Percentiles rank a stretch among this genome's conserved stretches.
Evolutionary conservation across 2,329 filamentous ascomycete genomes (phyloP).

Genomic region (Elsinoe arachidis): DNA sequence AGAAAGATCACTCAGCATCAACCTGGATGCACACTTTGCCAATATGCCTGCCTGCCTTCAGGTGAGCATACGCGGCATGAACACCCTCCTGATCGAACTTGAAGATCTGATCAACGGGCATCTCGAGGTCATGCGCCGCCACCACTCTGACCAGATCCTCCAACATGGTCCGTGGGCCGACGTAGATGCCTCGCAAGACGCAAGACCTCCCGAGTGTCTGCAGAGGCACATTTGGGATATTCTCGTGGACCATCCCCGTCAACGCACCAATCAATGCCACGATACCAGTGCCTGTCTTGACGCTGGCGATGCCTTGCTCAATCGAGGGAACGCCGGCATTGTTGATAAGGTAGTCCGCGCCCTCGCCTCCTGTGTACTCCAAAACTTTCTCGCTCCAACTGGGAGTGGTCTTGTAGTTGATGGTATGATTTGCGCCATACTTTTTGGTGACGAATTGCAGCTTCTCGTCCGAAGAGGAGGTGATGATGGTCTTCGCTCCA

Average conservation of each 20-base stretch:
- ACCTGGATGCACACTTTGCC: constrained; percentile 28
- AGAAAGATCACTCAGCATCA: background rate
- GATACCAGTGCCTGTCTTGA: constrained; percentile 34
- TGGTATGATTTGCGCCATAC: constrained; percentile 49
- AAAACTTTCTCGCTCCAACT: constrained; percentile 55
- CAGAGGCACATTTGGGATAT: constrained; percentile 28
- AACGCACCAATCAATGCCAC: constrained; percentile 33
- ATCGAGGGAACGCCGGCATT: constrained; percentile 44
- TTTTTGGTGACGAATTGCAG: constrained; percentile 37
- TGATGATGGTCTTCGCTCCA: constrained; percentile 34
- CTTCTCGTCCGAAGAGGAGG: constrained; percentile 21
- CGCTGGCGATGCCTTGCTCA: constrained; percentile 33
- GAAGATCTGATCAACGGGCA: constrained; percentile 31
- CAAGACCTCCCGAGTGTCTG: constrained; percentile 24
- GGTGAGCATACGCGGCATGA: constrained; percentile 22
- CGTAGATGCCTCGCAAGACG: constrained; percentile 30
- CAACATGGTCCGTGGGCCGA: constrained; percentile 30
- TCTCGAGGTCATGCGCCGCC: constrained; percentile 19
- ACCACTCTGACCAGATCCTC: constrained; percentile 30
- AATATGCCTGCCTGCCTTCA: constrained; percentile 25
- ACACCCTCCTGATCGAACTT: constrained; percentile 26
- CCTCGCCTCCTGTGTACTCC: constrained; percentile 33
- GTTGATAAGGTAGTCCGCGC: constrained; percentile 44
- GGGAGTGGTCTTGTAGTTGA: constrained; percentile 52
- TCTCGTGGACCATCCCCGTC: constrained; percentile 20